phyloP scores from a whole-genome alignment of 2,329 filamentous ascomycete species.

The Hirsutella thompsonii region DNA sequence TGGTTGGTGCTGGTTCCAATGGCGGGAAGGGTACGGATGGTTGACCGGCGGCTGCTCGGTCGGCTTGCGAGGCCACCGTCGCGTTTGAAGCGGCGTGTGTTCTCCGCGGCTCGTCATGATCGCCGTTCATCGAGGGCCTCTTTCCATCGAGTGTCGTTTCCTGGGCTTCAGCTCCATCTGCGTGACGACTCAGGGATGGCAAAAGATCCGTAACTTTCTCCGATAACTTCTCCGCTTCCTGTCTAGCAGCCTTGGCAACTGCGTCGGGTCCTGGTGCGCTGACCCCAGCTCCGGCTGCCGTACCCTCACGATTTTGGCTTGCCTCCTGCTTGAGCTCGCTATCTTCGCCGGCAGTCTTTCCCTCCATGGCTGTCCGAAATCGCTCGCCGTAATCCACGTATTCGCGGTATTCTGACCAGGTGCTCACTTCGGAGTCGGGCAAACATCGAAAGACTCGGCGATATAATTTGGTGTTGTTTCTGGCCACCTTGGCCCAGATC shows the following conservation, averaged over 20 bases:
- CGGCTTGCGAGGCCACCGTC: not conserved
- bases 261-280: constrained; percentile 27
- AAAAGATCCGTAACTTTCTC: constrained; percentile 13
- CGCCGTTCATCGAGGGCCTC: constrained; percentile 14
- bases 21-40: not conserved
- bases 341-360: constrained; percentile 39
- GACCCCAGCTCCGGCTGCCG: constrained; percentile 26
- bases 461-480: constrained; percentile 93
- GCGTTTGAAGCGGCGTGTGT: not conserved
- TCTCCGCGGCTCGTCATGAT: not conserved
- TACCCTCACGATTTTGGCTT: constrained; percentile 15
- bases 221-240: constrained; percentile 19
- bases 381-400: constrained; percentile 64
- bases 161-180: constrained; percentile 8
- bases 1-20: constrained; percentile 24
- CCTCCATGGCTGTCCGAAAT: constrained; percentile 57
- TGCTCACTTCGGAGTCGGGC: constrained; percentile 88
- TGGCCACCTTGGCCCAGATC: constrained; percentile 74
- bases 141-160: too few relatives aligned
- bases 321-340: constrained; percentile 28
- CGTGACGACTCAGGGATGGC: too few relatives aligned
- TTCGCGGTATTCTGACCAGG: constrained; percentile 87
- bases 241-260: constrained; percentile 20
- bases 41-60: not conserved
- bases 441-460: constrained; percentile 91